Conservation (phyloP, 805 yeast genomes). For the Vanderwaltozyma yarrowii region DNA sequence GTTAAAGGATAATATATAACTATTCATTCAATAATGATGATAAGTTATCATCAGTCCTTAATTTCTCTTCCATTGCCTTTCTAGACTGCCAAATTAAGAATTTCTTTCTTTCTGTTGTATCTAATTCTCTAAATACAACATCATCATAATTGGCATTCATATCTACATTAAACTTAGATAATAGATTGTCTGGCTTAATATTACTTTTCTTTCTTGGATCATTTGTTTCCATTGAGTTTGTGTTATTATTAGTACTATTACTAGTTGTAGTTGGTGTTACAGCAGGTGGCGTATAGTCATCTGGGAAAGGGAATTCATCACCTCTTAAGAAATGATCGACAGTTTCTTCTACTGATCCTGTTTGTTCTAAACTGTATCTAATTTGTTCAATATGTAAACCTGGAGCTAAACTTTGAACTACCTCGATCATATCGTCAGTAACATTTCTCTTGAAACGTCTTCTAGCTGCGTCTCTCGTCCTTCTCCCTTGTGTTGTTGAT, state of each 20-base stretch:
- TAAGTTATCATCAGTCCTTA: conserved; percentile 8
- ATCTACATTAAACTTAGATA: conserved; percentile 20
- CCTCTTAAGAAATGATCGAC: conserved; percentile 55
- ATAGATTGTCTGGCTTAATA: conserved; percentile 24
- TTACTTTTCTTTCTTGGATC: conserved; percentile 26
- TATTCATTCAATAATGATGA: neutral
- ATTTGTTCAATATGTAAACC: conserved; percentile 59
- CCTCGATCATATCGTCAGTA: conserved; percentile 68
- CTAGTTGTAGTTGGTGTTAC: neutral
- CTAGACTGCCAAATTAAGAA: conserved; percentile 53
- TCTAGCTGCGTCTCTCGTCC: neutral
- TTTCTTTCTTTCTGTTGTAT: conserved; percentile 23
- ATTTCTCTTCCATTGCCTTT: conserved; percentile 36
- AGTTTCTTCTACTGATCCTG: conserved; percentile 76
- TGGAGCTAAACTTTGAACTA: conserved; percentile 79
- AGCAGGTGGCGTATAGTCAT: conserved; percentile 26
- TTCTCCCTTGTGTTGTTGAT: too few species aligned
- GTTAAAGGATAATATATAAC: too few species aligned
- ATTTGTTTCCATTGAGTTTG: too few species aligned
- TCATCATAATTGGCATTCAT: conserved; percentile 14
- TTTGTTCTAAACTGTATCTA: conserved; percentile 55
- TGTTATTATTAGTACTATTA: neutral
- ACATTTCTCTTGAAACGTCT: conserved; percentile 35
- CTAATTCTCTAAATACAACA: conserved; percentile 9
- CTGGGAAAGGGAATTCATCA: conserved; percentile 51